Evolutionary conservation across 208 protist species (phyloP), one percentile per base, ranked within the genome.

Genomic region (Trypanosoma rangeli): DNA sequence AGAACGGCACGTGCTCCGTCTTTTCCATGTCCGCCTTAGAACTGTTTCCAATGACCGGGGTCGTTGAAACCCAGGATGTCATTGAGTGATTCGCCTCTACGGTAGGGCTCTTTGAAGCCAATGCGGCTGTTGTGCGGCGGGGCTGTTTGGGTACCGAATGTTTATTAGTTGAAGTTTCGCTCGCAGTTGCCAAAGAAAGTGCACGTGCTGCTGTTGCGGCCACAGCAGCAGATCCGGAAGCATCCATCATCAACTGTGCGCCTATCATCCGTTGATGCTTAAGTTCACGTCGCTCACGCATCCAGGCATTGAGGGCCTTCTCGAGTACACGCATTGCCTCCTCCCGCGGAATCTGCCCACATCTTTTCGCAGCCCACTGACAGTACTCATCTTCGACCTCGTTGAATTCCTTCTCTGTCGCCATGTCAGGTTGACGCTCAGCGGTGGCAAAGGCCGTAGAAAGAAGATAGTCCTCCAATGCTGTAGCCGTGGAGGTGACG

Each of bases 211-310:
- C 63, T 44, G 68, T 59, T 31, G 55, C 57, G 1, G 74, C 58
- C 1, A 83, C 54, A 0, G 29, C 55, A 26, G 55, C 54, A 5
- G 64, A 31, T 0, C 76, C 68, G 3, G 39, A 59, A 3, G 68
- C 59, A 31, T 78, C 76, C 0, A 66, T 68, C 57, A 74, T 57
- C 37, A 82, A 66, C 7, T 74, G 68, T 26, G 75, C 70, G 28
- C 71, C 77, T 13, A 83, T 46, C 22, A 78, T 33, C 50, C 78
- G 70, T 60, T 85, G 74, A 33, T 89, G 79, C 44, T 67, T 53
- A 42, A 80, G 77, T 48, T 84, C 79, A 42, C 74, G 62, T 48
- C 79, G 44, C 10, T 62, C 59, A 3, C 71, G 62, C 0, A 55
- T 35, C 80, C 79, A 85, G 18, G 67, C 56, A 61, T 79, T 68